Evolutionary conservation across 2,329 filamentous ascomycete species (phyloP).

Genomic region (Fusarium fracticaudum): DNA sequence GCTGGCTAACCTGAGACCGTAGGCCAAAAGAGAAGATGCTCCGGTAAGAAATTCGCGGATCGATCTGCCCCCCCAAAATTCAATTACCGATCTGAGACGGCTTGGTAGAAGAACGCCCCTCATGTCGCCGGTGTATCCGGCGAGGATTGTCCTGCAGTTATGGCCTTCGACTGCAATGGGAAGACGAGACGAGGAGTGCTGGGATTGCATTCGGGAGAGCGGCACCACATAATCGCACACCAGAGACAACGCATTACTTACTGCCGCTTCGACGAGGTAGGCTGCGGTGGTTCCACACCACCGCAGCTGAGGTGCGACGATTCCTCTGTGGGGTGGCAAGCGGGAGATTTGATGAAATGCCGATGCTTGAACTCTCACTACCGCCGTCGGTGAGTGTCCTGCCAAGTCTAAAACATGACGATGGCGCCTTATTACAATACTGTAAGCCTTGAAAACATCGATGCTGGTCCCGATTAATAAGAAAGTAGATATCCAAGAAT

Average conservation of each 20-base stretch:
- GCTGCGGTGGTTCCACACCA: background rate
- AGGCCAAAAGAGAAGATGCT: background rate
- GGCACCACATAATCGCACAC: background rate
- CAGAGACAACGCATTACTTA: background rate
- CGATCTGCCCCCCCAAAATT: background rate
- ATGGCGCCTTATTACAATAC: background rate
- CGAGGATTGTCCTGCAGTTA: background rate
- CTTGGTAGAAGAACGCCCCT: background rate
- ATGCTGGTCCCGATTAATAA: background rate
- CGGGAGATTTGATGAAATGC: background rate
- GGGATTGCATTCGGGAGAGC: background rate
- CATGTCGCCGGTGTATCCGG: constrained; percentile 33
- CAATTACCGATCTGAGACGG: background rate
- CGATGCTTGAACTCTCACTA: background rate
- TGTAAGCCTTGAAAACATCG: background rate
- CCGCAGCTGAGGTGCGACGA: background rate
- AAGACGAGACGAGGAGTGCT: background rate
- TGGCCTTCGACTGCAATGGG: background rate
- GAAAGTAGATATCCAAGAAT: background rate
- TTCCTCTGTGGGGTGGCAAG: background rate
- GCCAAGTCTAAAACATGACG: background rate
- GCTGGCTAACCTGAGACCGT: background rate
- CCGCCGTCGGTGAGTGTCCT: background rate
- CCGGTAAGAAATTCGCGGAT: background rate
- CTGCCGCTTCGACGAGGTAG: background rate